A percentile compares a stretch with the other conserved stretches of the same genome.
Conservation (phyloP, 129 eudicot genomes). For the Centaurea solstitialis region DNA sequence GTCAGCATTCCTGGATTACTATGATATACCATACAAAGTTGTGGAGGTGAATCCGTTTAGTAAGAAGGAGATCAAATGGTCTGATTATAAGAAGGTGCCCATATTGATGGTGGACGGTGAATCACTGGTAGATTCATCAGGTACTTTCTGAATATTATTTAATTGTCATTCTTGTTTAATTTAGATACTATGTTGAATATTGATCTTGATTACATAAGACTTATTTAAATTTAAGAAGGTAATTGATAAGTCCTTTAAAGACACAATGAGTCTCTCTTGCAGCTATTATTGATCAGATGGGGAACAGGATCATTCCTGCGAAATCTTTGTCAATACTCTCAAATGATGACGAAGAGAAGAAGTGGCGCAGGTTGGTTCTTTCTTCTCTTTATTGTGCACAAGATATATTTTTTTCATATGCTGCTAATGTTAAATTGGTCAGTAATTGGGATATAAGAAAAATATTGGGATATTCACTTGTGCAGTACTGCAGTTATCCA, state of each 20-base stretch:
- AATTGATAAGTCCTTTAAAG: constrained; percentile 17
- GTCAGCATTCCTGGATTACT: constrained; percentile 66
- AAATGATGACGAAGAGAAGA: constrained; percentile 36
- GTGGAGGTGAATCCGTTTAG: constrained; percentile 59
- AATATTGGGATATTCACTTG: neutral
- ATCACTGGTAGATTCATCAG: constrained; percentile 62
- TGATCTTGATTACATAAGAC: neutral
- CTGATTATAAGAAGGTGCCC: constrained; percentile 68
- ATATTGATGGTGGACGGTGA: constrained; percentile 60
- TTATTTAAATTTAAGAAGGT: constrained; percentile 1
- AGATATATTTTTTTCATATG: neutral
- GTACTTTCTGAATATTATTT: constrained; percentile 36
- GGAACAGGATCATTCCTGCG: constrained; percentile 22
- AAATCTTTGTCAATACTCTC: constrained; percentile 11
- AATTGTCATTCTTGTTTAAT: neutral
- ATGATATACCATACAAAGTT: constrained; percentile 56
- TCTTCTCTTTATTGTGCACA: constrained; percentile 9
- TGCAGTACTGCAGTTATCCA: neutral
- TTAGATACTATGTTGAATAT: neutral
- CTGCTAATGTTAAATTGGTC: constrained; percentile 17
- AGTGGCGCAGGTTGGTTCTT: constrained; percentile 43
- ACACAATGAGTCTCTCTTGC: constrained; percentile 23
- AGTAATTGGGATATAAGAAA: constrained; percentile 9
- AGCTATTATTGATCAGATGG: constrained; percentile 41
- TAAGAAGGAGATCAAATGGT: constrained; percentile 67